Conservation (phyloP, 805 yeast species). For the Saturnispora quitensis region DNA sequence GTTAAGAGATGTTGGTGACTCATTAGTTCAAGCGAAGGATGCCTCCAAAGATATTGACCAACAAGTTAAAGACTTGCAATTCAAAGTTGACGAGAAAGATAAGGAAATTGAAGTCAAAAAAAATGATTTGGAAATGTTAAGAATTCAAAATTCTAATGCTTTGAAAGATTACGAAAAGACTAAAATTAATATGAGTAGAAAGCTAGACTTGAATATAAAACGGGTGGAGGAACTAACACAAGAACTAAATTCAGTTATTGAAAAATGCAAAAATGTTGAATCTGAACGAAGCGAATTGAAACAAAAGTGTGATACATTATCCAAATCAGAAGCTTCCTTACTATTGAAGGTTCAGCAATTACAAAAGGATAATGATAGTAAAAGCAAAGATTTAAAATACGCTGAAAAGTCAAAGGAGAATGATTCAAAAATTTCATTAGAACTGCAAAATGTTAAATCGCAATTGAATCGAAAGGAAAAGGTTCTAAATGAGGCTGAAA, state of each 20-base stretch:
- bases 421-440: slow-evolving; percentile 40
- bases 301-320: slow-evolving; percentile 9
- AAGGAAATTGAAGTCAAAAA: slow-evolving; percentile 8
- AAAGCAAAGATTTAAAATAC: slow-evolving; percentile 26
- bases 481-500: slow-evolving; percentile 30
- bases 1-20: slow-evolving; percentile 70
- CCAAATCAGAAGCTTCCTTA: slow-evolving; percentile 26
- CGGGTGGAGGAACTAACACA: slow-evolving; percentile 16
- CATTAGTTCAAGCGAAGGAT: slow-evolving; percentile 63
- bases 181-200: slow-evolving; percentile 20
- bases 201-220: slow-evolving; percentile 14
- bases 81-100: slow-evolving; percentile 2
- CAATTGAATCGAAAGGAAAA: slow-evolving; percentile 39
- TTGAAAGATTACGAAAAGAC: slow-evolving; percentile 29
- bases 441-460: slow-evolving; percentile 37
- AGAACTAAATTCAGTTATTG: slow-evolving; percentile 12
- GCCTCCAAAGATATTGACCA: slow-evolving; percentile 35
- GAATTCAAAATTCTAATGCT: slow-evolving; percentile 30
- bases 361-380: slow-evolving; percentile 29
- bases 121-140: slow-evolving; percentile 24
- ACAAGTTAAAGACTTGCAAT: slow-evolving; percentile 1
- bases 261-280: slow-evolving; percentile 15
- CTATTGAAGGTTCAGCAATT: slow-evolving; percentile 22
- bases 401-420: slow-evolving; percentile 30
- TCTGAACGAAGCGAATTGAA: slow-evolving; percentile 12